Percentiles rank a stretch among this genome's conserved stretches.
phyloP scores from a whole-genome alignment of 129 eudicot species.

The Flaveria trinervia region DNA sequence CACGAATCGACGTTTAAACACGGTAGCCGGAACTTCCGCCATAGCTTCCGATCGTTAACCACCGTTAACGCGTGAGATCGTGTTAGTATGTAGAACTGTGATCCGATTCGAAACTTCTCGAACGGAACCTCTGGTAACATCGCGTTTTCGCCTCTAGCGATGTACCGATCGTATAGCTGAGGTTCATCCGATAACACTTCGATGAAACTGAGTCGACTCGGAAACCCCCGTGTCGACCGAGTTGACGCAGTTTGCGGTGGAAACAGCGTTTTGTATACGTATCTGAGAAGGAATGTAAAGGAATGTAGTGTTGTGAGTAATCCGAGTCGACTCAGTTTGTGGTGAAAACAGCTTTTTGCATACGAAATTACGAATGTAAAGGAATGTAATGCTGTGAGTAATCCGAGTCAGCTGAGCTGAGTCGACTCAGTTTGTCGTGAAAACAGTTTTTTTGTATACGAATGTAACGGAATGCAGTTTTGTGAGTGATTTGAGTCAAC shows the following conservation, averaged over 20 bases:
- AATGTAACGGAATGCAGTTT: too few relatives aligned
- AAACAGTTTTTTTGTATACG: too few relatives aligned
- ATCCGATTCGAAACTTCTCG: constrained; percentile 61
- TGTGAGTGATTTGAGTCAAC: too few relatives aligned
- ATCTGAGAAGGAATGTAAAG: constrained; percentile 63
- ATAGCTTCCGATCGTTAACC: constrained; percentile 51
- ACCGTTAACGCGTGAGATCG: constrained; percentile 51
- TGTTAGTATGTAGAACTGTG: constrained; percentile 59
- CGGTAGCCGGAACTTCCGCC: constrained; percentile 69
- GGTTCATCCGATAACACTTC: constrained; percentile 57
- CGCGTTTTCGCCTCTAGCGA: constrained; percentile 54
- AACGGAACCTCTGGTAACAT: constrained; percentile 77
- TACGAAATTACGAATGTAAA: constrained; percentile 39
- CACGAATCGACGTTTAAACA: constrained; percentile 63
- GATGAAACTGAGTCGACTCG: constrained; percentile 45
- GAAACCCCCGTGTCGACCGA: not conserved
- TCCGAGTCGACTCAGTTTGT: too few relatives aligned
- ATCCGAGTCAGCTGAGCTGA: too few relatives aligned
- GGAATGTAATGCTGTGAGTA: constrained; percentile 65
- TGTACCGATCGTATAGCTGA: constrained; percentile 54
- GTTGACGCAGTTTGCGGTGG: constrained; percentile 17
- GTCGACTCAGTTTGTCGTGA: too few relatives aligned
- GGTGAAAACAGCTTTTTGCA: too few relatives aligned
- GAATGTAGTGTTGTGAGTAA: constrained; percentile 60
- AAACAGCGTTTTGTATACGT: constrained; percentile 47